A percentile compares a stretch with the other conserved stretches of the same genome.
These are phyloP conservation scores for Amphicarpaea edgeworthii DNA, from an alignment of 306 rosid species.

Conservation along the genomic window DNA sequence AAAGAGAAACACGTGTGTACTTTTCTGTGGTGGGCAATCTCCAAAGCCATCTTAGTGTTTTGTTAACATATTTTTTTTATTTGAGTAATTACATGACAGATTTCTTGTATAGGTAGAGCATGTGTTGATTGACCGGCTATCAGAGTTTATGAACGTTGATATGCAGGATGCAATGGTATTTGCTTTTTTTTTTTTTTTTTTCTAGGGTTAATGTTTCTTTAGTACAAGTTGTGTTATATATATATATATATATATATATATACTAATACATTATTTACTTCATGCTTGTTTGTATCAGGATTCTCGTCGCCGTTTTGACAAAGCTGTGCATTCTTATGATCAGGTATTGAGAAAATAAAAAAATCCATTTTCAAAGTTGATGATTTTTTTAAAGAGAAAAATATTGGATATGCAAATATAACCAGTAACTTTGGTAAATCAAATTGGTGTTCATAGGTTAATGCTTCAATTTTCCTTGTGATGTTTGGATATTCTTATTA, in stretches of 20 bases:
- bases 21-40: slow-evolving; percentile 22
- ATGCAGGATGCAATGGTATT: slow-evolving; percentile 80
- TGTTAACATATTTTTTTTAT: slow-evolving; percentile 29
- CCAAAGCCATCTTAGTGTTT: slow-evolving; percentile 28
- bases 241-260: background rate
- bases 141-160: slow-evolving; percentile 80
- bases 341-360: slow-evolving; percentile 68
- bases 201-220: slow-evolving; percentile 21
- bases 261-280: too few species aligned
- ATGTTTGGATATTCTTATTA: slow-evolving; percentile 37
- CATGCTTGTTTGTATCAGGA: slow-evolving; percentile 63
- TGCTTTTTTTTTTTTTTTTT: slow-evolving; percentile 16
- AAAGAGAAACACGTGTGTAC: background rate
- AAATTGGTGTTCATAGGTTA: slow-evolving; percentile 22
- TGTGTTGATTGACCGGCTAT: slow-evolving; percentile 81
- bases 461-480: slow-evolving; percentile 36
- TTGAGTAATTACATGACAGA: slow-evolving; percentile 37
- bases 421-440: slow-evolving; percentile 20
- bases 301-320: slow-evolving; percentile 81
- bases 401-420: slow-evolving; percentile 18
- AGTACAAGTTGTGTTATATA: background rate
- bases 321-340: slow-evolving; percentile 82
- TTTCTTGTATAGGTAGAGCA: slow-evolving; percentile 85
- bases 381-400: background rate
- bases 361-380: slow-evolving; percentile 24